Conservation (phyloP, 2,329 filamentous ascomycete species). For the Canariomyces notabilis region DNA sequence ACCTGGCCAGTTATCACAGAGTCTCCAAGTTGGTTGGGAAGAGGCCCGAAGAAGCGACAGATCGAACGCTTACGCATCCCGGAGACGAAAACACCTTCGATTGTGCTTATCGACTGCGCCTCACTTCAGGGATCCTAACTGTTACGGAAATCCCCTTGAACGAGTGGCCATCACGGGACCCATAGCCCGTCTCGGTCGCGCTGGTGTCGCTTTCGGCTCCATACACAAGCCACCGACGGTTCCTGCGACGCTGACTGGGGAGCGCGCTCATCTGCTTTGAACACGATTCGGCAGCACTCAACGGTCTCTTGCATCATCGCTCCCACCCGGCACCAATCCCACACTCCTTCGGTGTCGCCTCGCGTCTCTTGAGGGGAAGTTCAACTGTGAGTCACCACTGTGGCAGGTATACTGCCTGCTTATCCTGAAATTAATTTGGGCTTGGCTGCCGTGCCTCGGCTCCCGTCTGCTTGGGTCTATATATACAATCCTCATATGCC, state of each 20-base stretch:
- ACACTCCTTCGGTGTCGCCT: conserved; percentile 20
- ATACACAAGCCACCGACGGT: conserved; percentile 16
- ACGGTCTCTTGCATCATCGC: conserved; percentile 26
- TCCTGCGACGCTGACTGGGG: conserved; percentile 19
- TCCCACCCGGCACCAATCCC: conserved; percentile 25
- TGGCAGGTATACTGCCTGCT: conserved; percentile 12
- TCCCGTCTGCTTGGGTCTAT: conserved; percentile 7
- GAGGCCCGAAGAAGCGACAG: neutral
- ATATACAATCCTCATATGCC: conserved; percentile 12
- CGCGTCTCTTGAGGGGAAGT: conserved; percentile 14
- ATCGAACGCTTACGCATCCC: neutral
- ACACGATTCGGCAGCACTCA: conserved; percentile 25
- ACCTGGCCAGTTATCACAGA: conserved; percentile 9
- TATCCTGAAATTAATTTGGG: conserved; percentile 14
- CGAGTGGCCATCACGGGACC: conserved; percentile 21
- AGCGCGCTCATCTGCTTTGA: conserved; percentile 20
- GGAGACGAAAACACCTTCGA: neutral
- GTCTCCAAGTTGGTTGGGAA: neutral
- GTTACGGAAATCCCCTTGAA: neutral
- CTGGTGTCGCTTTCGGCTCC: conserved; percentile 26
- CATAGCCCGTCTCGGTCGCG: conserved; percentile 19
- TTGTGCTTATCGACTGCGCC: conserved; percentile 16
- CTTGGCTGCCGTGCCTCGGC: conserved; percentile 12
- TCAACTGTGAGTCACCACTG: conserved; percentile 29
- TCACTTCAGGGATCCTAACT: conserved; percentile 12